Percentiles rank a stretch among this genome's conserved stretches.
Evolutionary conservation across 176 grass and related monocot species (phyloP).

Genomic region (Otatea glauca): DNA sequence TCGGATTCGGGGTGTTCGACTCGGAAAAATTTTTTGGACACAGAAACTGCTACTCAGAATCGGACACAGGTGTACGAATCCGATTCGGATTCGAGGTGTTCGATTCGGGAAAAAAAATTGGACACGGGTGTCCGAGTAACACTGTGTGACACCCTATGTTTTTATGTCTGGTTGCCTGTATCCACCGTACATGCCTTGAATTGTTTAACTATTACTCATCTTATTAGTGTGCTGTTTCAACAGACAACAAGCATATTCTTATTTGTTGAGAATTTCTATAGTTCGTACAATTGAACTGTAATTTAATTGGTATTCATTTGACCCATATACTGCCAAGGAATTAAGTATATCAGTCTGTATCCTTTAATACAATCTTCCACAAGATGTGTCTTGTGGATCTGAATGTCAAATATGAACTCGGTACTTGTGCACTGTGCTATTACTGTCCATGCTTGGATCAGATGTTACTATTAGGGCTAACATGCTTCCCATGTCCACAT

Average conservation of each 20-base stretch:
- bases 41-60: no score
- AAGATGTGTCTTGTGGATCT: constrained; percentile 9
- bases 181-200: constrained; percentile 18
- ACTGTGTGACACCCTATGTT: background rate
- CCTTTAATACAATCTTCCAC: constrained; percentile 10
- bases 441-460: background rate
- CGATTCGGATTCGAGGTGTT: no score
- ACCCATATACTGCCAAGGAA: constrained; percentile 44
- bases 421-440: constrained; percentile 17
- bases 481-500: background rate
- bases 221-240: constrained; percentile 41
- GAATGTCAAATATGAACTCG: constrained; percentile 14
- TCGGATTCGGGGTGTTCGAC: no score
- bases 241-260: constrained; percentile 50
- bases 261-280: constrained; percentile 37
- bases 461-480: background rate
- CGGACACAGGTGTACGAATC: no score
- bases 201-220: constrained; percentile 40
- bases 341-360: constrained; percentile 32
- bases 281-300: background rate
- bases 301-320: constrained; percentile 29
- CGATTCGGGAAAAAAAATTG: no score
- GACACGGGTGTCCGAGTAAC: no score
- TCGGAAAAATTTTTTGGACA: no score
- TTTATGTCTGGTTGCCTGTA: constrained; percentile 2